Conservation (phyloP, 148 eudicot genomes). For the Cornus kousa region DNA sequence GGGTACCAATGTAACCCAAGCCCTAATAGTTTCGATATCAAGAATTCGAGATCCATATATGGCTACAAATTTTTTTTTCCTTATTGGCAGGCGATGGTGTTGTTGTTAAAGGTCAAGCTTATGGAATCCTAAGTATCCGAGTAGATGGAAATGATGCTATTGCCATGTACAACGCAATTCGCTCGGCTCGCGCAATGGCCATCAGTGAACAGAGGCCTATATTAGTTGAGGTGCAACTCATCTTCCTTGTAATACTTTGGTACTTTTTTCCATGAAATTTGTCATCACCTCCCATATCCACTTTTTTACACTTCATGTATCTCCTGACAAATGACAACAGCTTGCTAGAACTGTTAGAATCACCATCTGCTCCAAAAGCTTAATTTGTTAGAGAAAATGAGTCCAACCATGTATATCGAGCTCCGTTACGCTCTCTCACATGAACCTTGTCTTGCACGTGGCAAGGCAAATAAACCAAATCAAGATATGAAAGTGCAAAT, state of each 20-base stretch:
- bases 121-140: slow-evolving; percentile 76
- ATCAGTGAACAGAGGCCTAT: slow-evolving; percentile 63
- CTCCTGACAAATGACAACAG: not conserved
- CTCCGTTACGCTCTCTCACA: no score
- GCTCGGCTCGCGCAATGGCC: slow-evolving; percentile 70
- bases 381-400: no score
- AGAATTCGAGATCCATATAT: not conserved
- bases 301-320: not conserved
- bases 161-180: slow-evolving; percentile 69
- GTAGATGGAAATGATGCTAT: slow-evolving; percentile 95
- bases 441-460: no score
- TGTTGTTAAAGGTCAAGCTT: slow-evolving; percentile 76
- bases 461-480: no score
- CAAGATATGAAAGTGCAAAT: no score
- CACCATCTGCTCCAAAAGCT: no score
- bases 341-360: no score
- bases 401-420: no score
- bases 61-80: not conserved
- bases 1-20: not conserved
- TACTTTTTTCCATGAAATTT: not conserved
- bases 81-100: slow-evolving; percentile 76
- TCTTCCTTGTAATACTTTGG: not conserved
- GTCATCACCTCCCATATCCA: not conserved
- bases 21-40: not conserved
- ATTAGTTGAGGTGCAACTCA: slow-evolving; percentile 63